phyloP scores from a whole-genome alignment of 306 rosid species.

The Dalbergia cultrata region DNA sequence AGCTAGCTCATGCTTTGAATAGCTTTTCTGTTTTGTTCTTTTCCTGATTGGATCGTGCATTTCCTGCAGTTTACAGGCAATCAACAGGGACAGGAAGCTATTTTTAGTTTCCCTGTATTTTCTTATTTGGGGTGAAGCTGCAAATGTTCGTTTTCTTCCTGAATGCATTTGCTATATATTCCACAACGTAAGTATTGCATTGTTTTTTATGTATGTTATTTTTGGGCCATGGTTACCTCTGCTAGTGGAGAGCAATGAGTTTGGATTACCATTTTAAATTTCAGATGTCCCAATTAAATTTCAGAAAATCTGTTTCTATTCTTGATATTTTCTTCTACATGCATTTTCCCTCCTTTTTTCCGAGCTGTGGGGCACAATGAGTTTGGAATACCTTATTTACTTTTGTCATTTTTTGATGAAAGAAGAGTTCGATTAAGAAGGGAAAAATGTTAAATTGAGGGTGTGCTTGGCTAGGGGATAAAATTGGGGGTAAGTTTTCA shows the following conservation, averaged over 20 bases:
- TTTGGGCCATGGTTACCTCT: no score
- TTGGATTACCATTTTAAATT: not conserved
- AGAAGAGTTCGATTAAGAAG: no score
- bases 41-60: slow-evolving; percentile 44
- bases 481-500: no score
- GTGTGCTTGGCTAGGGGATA: no score
- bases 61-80: slow-evolving; percentile 84
- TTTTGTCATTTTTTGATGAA: not conserved
- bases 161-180: slow-evolving; percentile 97
- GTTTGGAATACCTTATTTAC: not conserved
- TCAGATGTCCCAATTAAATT: not conserved
- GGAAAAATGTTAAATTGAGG: no score
- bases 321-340: slow-evolving; percentile 12
- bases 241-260: no score
- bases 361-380: not conserved
- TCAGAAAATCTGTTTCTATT: not conserved
- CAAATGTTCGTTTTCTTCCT: slow-evolving; percentile 97
- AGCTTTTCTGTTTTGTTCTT: slow-evolving; percentile 34
- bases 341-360: not conserved
- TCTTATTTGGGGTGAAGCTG: slow-evolving; percentile 99
- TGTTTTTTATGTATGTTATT: not conserved
- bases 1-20: slow-evolving; percentile 44
- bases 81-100: slow-evolving; percentile 86
- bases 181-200: slow-evolving; percentile 79
- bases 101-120: slow-evolving; percentile 85